Base-by-base conservation (phyloP, 2,329 filamentous ascomycete genomes). In the Trichophyton verrucosum region DNA sequence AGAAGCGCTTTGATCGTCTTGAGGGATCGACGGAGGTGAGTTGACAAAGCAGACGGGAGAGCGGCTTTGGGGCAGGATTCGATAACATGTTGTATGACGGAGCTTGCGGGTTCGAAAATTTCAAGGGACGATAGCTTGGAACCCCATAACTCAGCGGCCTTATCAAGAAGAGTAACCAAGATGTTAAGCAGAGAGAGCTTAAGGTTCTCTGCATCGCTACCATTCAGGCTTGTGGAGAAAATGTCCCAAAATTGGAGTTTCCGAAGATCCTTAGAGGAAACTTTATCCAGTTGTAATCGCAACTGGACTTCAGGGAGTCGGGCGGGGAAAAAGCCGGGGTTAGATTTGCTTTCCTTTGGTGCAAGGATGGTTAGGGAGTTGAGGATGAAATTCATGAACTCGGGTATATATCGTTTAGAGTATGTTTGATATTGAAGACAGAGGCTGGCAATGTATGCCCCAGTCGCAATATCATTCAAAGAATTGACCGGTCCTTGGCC, bases 371-470 rank as follows among this genome's bases (percentile, higher is more conserved):
- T 82, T 20, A 97, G 75, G 0, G 86, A 87, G 71, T 92, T 91
- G 51, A 90, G 75, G 27, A 83, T 81, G 71, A 91, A 96, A 71
- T 89, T 89, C 66, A 95, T 79, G 36, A 91, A 81, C 74, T 99
- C 94, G 0, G 94, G 94, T 55, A 96, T 81, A 73, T 92, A 96
- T 68, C 94, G 82, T 76, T 91, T 94, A 3, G 92, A 86, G 5
- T 92, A 77, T 40, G 80, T 78, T 74, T 96, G 90, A 73, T 95
- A 97, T 70, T 92, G 86, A 30, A 96, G 73, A 58, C 83, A 85
- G 42, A 97, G 77, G 22, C 88, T 88, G 36, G 84, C 83, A n/a
- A 95, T 76, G 71, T 89, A 96, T 7, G 85, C 82, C 9, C 94
- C 94, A 2, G 80, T 85, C 2, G 83, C 82, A 63, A 89, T 82